phyloP scores from a whole-genome alignment of 1,284 basidiomycete genomes.

The Sporisorium exsertum region DNA sequence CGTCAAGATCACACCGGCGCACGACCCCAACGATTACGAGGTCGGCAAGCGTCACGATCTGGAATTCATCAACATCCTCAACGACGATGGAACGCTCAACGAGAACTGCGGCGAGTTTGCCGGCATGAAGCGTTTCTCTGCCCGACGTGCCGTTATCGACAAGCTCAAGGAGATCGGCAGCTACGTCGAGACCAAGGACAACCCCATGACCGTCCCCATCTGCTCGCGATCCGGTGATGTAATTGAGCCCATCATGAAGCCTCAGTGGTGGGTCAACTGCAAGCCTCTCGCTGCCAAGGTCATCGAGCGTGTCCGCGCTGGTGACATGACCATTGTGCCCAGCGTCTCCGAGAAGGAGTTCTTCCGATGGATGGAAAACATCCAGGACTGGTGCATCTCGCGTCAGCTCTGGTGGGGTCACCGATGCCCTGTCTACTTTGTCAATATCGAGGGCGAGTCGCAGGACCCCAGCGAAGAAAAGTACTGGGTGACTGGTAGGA shows the following conservation, averaged over 20 bases:
- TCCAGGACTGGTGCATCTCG: constrained; percentile 99
- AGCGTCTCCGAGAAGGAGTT: constrained; percentile 91
- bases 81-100: constrained; percentile 97
- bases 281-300: constrained; percentile 82
- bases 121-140: constrained; percentile 86
- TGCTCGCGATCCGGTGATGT: constrained; percentile 78
- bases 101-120: constrained; percentile 87
- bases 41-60: constrained; percentile 89
- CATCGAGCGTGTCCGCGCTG: constrained; percentile 78
- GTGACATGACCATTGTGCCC: constrained; percentile 76
- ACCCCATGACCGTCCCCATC: constrained; percentile 68
- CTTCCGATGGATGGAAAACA: constrained; percentile 94
- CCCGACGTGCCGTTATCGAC: constrained; percentile 84
- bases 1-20: constrained; percentile 99
- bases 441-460: constrained; percentile 82
- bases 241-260: constrained; percentile 95
- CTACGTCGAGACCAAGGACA: constrained; percentile 89
- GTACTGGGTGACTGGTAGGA: constrained; percentile 86
- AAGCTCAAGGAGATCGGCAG: constrained; percentile 86
- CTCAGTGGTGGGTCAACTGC: constrained; percentile 99
- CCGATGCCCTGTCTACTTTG: constrained; percentile 92
- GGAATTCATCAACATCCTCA: constrained; percentile 93
- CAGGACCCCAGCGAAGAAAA: constrained; percentile 73
- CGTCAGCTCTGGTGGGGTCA: constrained; percentile 99
- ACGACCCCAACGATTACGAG: constrained; percentile 97